Evolutionary conservation across 768 basidiomycete species (phyloP).

Genomic region (Dacryopinax spathularia): DNA sequence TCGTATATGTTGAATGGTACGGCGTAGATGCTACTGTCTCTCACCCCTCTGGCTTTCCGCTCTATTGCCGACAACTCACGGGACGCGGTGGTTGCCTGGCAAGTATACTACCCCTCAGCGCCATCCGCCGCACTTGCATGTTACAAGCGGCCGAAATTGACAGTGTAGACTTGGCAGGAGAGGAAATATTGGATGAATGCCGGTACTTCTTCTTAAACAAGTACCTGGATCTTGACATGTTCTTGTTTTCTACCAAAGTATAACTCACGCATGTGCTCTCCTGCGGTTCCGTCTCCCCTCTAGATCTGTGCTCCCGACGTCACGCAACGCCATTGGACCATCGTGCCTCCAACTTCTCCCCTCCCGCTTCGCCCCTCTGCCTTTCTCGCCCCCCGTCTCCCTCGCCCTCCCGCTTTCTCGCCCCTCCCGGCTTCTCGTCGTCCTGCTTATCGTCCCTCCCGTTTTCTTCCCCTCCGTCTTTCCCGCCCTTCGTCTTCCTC

Average conservation of each 20-base stretch:
- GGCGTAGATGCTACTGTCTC: background rate
- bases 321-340: too few relatives aligned
- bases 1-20: background rate
- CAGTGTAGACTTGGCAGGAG: background rate
- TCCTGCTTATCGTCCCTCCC: too few relatives aligned
- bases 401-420: too few relatives aligned
- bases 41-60: background rate
- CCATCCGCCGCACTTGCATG: background rate
- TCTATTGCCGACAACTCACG: background rate
- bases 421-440: too few relatives aligned
- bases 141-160: background rate
- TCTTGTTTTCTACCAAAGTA: background rate
- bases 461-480: too few relatives aligned
- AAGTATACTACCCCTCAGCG: background rate
- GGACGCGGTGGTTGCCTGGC: background rate
- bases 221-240: background rate
- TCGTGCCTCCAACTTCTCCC: too few relatives aligned
- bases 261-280: too few relatives aligned
- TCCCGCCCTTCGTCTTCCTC: too few relatives aligned
- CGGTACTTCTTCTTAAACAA: background rate
- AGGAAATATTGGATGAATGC: background rate
- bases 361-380: too few relatives aligned
- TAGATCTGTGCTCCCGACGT: too few relatives aligned
- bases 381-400: too few relatives aligned
- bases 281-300: too few relatives aligned